Conservation (phyloP, 1,284 basidiomycete species). For the Marasmius fiardii region DNA sequence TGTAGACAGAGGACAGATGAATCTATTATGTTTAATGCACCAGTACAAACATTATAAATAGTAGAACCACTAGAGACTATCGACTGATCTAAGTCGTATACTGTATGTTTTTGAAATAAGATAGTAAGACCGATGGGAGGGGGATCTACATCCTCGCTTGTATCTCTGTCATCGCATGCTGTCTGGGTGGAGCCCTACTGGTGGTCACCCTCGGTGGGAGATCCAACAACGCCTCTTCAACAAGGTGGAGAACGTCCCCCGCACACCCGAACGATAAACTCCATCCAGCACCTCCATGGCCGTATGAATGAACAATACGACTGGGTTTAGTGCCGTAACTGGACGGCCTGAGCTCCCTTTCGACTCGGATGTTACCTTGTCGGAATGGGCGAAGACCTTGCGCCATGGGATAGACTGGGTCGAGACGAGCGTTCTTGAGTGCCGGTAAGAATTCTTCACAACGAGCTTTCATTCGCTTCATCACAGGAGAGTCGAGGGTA, state of each 20-base stretch:
- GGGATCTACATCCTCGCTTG: too few relatives aligned
- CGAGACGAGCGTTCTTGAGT: conserved; percentile 27
- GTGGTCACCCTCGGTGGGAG: background rate
- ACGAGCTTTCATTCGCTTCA: conserved; percentile 30
- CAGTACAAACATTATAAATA: too few relatives aligned
- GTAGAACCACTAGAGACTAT: too few relatives aligned
- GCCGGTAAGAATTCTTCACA: conserved; percentile 31
- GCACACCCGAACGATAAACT: conserved; percentile 18
- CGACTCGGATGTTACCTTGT: conserved; percentile 29
- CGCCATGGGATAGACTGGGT: conserved; percentile 26
- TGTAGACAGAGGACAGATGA: too few relatives aligned
- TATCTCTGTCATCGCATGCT: too few relatives aligned
- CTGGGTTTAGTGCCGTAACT: conserved; percentile 15
- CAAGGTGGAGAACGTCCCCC: conserved; percentile 9
- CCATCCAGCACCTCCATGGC: conserved; percentile 30
- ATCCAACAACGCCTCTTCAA: conserved; percentile 8
- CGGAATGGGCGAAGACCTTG: conserved; percentile 33
- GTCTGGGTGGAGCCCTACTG: background rate
- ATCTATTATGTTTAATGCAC: too few relatives aligned
- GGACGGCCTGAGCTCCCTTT: conserved; percentile 23
- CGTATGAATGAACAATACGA: conserved; percentile 31
- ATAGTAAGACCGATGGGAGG: too few relatives aligned
- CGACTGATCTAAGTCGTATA: too few relatives aligned
- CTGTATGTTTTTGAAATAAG: too few relatives aligned
- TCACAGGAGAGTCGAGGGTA: conserved; percentile 29